A percentile compares a stretch with the other conserved stretches of the same genome.
phyloP scores from a whole-genome alignment of 2,329 filamentous ascomycete genomes.

The Drechslera avenae region DNA sequence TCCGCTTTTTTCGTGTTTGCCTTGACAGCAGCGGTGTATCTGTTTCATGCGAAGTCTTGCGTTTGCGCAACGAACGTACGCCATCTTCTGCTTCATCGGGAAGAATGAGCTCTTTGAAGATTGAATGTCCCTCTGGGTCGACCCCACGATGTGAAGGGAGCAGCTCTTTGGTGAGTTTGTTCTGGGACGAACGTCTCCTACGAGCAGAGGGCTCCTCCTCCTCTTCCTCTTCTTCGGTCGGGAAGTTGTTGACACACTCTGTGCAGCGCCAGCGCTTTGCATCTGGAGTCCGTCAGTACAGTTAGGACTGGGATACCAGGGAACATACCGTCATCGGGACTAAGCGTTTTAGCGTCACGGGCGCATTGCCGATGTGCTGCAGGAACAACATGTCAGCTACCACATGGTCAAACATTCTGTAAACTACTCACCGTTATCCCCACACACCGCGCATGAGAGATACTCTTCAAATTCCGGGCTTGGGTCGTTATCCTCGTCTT shows the following conservation, averaged over 20 bases:
- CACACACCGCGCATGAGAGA: slow-evolving; percentile 76
- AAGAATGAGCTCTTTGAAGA: slow-evolving; percentile 74
- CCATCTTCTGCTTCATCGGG: slow-evolving; percentile 77
- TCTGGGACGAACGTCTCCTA: slow-evolving; percentile 63
- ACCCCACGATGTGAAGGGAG: slow-evolving; percentile 70
- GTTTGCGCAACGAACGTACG: slow-evolving; percentile 78
- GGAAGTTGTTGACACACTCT: slow-evolving; percentile 58
- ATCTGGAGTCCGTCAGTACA: slow-evolving; percentile 51
- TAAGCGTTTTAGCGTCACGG: slow-evolving; percentile 68
- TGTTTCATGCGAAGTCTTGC: slow-evolving; percentile 76
- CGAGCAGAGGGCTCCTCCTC: slow-evolving; percentile 50
- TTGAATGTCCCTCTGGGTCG: slow-evolving; percentile 68
- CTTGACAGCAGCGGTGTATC: slow-evolving; percentile 57
- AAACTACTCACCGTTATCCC: slow-evolving; percentile 74
- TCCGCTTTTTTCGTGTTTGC: slow-evolving; percentile 51
- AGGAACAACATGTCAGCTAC: slow-evolving; percentile 52
- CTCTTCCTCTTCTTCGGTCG: slow-evolving; percentile 43
- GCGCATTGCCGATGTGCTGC: slow-evolving; percentile 92
- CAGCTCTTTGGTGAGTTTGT: slow-evolving; percentile 72
- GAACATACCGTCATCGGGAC: slow-evolving; percentile 66
- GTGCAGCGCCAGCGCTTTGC: slow-evolving; percentile 66
- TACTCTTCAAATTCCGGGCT: slow-evolving; percentile 80
- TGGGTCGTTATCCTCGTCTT: slow-evolving; percentile 82
- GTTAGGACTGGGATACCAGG: slow-evolving; percentile 17
- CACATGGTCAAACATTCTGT: slow-evolving; percentile 33